Conservation (phyloP, 192 early-diverging fungal species). For the Gryganskiella cystojenkinii region DNA sequence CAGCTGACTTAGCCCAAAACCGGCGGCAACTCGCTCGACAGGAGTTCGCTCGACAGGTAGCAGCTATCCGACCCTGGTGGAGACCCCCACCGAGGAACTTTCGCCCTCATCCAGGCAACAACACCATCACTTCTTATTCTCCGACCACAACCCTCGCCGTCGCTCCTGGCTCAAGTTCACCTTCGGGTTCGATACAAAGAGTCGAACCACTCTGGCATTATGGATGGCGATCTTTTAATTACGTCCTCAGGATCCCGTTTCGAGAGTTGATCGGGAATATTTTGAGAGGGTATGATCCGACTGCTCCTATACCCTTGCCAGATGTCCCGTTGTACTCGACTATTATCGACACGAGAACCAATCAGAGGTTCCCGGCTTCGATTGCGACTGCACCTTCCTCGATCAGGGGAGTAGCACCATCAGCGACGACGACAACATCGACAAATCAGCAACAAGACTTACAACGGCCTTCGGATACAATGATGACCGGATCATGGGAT, state of each 20-base stretch:
- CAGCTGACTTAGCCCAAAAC: too few species aligned
- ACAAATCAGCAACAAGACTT: neutral
- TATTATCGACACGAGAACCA: slow-evolving; percentile 2
- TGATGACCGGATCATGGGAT: neutral
- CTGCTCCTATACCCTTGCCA: slow-evolving; percentile 13
- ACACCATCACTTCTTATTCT: slow-evolving; percentile 3
- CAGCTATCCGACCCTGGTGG: slow-evolving; percentile 34
- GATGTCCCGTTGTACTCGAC: slow-evolving; percentile 22
- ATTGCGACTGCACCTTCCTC: slow-evolving; percentile 5
- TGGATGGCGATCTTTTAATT: slow-evolving; percentile 20
- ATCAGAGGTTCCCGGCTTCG: neutral
- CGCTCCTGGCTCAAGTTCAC: neutral
- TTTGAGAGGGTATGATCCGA: slow-evolving; percentile 29
- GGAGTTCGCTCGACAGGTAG: neutral
- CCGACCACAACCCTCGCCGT: neutral
- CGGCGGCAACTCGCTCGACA: neutral
- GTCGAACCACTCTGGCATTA: slow-evolving; percentile 7
- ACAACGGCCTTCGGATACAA: neutral
- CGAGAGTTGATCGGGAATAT: slow-evolving; percentile 39
- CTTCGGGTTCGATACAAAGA: too few species aligned
- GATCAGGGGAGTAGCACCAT: neutral
- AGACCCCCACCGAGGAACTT: slow-evolving; percentile 34
- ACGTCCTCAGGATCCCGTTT: slow-evolving; percentile 46
- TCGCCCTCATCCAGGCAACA: slow-evolving; percentile 33
- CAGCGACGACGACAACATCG: neutral